Evolutionary conservation across 1,284 basidiomycete genomes (phyloP).

Genomic region (Ustilago lituana): DNA sequence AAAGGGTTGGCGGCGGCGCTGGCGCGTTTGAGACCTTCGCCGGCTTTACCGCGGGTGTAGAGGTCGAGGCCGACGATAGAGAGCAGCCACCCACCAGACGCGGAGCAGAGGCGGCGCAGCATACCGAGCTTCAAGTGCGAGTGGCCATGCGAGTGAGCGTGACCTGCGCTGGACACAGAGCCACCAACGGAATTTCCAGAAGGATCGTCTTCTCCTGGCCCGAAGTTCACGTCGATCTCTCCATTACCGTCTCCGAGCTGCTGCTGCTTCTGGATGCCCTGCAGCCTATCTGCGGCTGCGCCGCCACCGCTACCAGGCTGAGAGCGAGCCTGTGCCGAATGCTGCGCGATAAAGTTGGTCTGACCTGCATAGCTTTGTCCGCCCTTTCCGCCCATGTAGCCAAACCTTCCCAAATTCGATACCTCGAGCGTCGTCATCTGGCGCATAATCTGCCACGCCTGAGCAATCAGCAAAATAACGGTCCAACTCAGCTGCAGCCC

Average conservation of each 20-base stretch:
- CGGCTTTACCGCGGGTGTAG: slow-evolving; percentile 88
- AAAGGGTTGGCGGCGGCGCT: slow-evolving; percentile 86
- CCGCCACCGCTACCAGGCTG: neutral
- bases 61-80: slow-evolving; percentile 89
- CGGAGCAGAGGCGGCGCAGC: slow-evolving; percentile 8
- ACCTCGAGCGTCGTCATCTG: slow-evolving; percentile 98
- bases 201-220: slow-evolving; percentile 1
- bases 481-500: slow-evolving; percentile 95
- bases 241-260: slow-evolving; percentile 14
- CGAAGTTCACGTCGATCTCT: slow-evolving; percentile 19
- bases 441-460: slow-evolving; percentile 88
- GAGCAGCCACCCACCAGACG: slow-evolving; percentile 75
- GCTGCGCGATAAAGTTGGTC: slow-evolving; percentile 34
- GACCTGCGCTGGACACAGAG: neutral
- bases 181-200: neutral
- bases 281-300: slow-evolving; percentile 9
- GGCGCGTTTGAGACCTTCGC: slow-evolving; percentile 77
- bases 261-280: slow-evolving; percentile 20
- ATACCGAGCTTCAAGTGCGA: slow-evolving; percentile 14
- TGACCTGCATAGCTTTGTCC: slow-evolving; percentile 73
- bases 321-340: slow-evolving; percentile 8
- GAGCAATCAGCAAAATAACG: slow-evolving; percentile 81
- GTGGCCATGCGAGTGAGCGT: slow-evolving; percentile 11
- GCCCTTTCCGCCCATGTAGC: slow-evolving; percentile 91
- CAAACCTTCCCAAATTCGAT: slow-evolving; percentile 90